phyloP scores from a whole-genome alignment of 208 protist species.

The Trichomonas vaginalis region DNA sequence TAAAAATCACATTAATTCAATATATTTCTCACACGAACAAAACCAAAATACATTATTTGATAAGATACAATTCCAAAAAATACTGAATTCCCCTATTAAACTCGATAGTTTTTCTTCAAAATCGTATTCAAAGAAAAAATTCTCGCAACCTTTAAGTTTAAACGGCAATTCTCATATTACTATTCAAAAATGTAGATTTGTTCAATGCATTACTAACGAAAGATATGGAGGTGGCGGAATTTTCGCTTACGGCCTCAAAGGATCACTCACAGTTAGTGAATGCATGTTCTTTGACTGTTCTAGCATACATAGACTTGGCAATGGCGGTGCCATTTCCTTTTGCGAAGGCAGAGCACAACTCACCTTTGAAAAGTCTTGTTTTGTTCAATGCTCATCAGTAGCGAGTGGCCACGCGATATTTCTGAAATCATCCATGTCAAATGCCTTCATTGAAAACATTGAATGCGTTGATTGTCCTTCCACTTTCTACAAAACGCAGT shows the following conservation, averaged over 20 bases:
- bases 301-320: background rate
- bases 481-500: background rate
- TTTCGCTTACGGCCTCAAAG: background rate
- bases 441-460: background rate
- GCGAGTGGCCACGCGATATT: background rate
- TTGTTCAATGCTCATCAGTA: background rate
- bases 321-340: background rate
- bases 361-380: background rate
- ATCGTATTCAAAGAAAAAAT: background rate
- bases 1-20: background rate
- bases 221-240: background rate
- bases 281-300: background rate
- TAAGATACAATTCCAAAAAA: background rate
- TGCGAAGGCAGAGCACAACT: background rate
- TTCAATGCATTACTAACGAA: background rate
- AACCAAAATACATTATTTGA: background rate
- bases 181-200: background rate
- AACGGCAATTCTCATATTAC: background rate
- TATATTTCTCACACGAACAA: background rate
- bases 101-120: background rate
- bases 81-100: background rate
- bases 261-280: background rate
- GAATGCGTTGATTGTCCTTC: background rate
- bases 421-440: background rate
- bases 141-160: background rate